Percentiles rank a stretch among this genome's conserved stretches.
Evolutionary conservation across 2,329 filamentous ascomycete genomes (phyloP).

Genomic region (Leptographium galeiforme): DNA sequence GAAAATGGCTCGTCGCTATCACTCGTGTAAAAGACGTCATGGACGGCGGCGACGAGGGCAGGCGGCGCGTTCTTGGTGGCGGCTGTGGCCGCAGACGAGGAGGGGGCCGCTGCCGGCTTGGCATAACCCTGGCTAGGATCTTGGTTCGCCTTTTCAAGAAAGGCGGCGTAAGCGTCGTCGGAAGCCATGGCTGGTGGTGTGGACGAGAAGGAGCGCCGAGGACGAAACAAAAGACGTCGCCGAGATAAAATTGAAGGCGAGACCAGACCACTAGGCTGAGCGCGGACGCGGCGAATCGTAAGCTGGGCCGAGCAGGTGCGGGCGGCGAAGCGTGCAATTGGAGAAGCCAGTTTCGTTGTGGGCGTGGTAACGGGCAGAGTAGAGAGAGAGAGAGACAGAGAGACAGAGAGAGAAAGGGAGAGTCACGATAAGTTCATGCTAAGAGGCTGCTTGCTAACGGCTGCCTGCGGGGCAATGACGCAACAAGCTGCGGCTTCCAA

Average conservation of each 20-base stretch:
- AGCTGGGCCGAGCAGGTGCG: not conserved
- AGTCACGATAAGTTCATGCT: not conserved
- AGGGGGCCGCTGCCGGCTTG: conserved; percentile 15
- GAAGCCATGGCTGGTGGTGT: conserved; percentile 41
- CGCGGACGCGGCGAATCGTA: not conserved
- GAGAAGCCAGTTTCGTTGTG: not conserved
- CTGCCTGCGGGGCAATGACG: not conserved
- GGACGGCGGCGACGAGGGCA: conserved; percentile 34
- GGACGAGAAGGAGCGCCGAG: not conserved
- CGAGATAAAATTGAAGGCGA: not conserved
- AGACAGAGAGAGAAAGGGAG: not conserved
- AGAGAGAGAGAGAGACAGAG: not conserved
- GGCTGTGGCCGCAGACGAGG: conserved; percentile 3
- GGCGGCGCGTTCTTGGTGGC: conserved; percentile 37
- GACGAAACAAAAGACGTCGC: not conserved
- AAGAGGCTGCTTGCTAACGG: not conserved
- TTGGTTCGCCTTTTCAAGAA: conserved; percentile 76
- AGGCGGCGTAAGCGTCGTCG: conserved; percentile 72
- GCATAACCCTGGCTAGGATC: conserved; percentile 51
- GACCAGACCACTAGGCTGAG: not conserved
- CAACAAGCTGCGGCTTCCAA: not conserved
- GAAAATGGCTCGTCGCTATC: conserved; percentile 82
- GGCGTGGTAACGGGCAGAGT: not conserved
- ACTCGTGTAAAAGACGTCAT: conserved; percentile 56
- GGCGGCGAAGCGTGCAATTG: not conserved